phyloP scores from a whole-genome alignment of 192 early-diverging fungal species.

The Pilaira anomala region DNA sequence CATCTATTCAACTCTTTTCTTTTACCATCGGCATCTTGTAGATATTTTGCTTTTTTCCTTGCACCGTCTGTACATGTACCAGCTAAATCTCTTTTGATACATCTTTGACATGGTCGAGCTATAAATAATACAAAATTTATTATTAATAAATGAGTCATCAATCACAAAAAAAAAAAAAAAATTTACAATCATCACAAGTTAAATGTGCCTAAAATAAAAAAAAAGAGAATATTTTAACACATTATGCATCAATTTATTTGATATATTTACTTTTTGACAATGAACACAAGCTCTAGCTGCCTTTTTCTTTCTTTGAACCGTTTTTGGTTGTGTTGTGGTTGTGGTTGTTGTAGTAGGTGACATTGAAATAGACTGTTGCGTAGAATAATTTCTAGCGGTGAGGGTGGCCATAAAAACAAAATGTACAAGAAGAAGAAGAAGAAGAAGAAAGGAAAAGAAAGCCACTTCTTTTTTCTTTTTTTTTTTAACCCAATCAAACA shows the following conservation, averaged over 20 bases:
- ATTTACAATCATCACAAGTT: conserved; percentile 71
- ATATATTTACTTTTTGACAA: conserved; percentile 50
- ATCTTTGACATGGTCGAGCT: conserved; percentile 85
- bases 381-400: not conserved
- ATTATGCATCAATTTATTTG: not conserved
- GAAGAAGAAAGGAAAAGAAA: no score
- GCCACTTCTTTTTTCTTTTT: no score
- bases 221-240: not conserved
- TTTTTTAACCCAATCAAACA: no score
- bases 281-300: conserved; percentile 54
- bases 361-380: not conserved
- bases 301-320: conserved; percentile 31
- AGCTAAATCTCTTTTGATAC: conserved; percentile 76
- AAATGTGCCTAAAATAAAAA: conserved; percentile 53
- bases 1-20: not conserved
- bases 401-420: not conserved
- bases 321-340: conserved; percentile 8
- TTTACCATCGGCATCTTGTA: conserved; percentile 64
- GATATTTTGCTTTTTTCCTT: conserved; percentile 92
- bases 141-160: conserved; percentile 15
- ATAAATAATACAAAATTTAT: conserved; percentile 8
- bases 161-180: not conserved
- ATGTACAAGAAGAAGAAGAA: no score
- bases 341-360: conserved; percentile 4
- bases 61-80: conserved; percentile 79